These are phyloP conservation scores for Pseudonitzschia multistriata DNA, from an alignment of 108 stramenopile species.

Conservation along the genomic window DNA sequence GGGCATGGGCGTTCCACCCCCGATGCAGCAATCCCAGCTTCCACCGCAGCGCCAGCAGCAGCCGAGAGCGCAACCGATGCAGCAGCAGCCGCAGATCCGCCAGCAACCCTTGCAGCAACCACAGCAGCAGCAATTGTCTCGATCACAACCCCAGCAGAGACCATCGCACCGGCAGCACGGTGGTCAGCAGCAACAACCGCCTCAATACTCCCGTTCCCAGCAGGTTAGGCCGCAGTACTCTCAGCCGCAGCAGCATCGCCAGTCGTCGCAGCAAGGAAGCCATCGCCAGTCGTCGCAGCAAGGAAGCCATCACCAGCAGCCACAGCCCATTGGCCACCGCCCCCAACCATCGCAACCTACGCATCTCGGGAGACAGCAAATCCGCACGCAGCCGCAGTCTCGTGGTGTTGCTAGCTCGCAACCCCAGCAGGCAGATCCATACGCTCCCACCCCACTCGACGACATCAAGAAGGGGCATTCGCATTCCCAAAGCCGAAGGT, in stretches of 20 bases:
- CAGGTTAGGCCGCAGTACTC: constrained; percentile 22
- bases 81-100: constrained; percentile 1
- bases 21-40: constrained; percentile 10
- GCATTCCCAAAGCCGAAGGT: constrained; percentile 7
- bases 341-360: constrained; percentile 16
- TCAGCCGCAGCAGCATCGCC: constrained; percentile 16
- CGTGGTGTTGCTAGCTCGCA: background rate
- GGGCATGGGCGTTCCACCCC: too few relatives aligned
- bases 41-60: constrained; percentile 21
- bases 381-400: constrained; percentile 15
- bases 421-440: constrained; percentile 25
- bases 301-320: constrained; percentile 13
- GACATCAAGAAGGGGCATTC: constrained; percentile 23
- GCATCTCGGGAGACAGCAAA: constrained; percentile 15
- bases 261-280: background rate
- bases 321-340: background rate
- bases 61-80: constrained; percentile 12
- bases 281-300: constrained; percentile 1
- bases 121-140: constrained; percentile 9
- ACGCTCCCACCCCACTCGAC: constrained; percentile 32
- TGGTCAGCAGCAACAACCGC: too few relatives aligned
- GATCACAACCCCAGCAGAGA: constrained; percentile 10
- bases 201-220: constrained; percentile 1
- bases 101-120: background rate
- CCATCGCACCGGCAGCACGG: background rate